Evolutionary conservation across 1,284 basidiomycete species (phyloP).

Genomic region (Trichosporon sp.): DNA sequence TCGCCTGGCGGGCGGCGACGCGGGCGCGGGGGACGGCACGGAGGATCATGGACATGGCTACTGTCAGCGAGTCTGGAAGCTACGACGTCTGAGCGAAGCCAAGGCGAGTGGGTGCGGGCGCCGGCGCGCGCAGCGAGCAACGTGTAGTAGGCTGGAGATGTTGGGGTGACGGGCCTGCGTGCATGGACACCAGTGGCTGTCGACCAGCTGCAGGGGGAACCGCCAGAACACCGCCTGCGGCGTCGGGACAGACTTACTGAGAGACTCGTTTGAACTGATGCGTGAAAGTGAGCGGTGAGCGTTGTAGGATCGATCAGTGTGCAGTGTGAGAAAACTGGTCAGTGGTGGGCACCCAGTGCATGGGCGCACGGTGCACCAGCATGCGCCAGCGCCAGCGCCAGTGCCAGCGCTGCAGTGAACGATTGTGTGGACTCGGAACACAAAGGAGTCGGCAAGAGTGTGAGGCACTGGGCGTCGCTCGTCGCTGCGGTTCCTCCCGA

Average conservation of each 20-base stretch:
- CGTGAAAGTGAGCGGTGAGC: background rate
- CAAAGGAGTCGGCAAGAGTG: background rate
- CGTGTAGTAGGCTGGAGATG: too few relatives aligned
- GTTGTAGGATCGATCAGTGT: background rate
- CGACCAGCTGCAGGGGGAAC: too few relatives aligned
- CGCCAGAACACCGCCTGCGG: too few relatives aligned
- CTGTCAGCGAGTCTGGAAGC: background rate
- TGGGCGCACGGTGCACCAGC: background rate
- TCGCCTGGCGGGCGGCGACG: constrained; percentile 15
- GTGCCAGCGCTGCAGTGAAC: background rate
- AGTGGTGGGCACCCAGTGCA: background rate
- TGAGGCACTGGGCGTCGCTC: background rate
- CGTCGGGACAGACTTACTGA: background rate
- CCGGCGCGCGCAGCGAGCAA: too few relatives aligned
- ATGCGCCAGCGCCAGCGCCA: too few relatives aligned
- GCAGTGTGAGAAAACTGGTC: background rate
- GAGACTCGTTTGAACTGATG: background rate
- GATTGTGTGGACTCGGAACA: background rate
- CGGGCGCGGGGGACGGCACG: constrained; percentile 11
- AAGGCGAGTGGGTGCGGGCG: too few relatives aligned
- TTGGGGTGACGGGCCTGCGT: too few relatives aligned
- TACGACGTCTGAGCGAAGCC: background rate
- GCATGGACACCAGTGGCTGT: too few relatives aligned
- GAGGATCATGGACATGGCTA: constrained; percentile 16
- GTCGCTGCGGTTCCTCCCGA: constrained; percentile 6